phyloP scores from a whole-genome alignment of 1,139 yeast species.

The Taiozyma sp. region DNA sequence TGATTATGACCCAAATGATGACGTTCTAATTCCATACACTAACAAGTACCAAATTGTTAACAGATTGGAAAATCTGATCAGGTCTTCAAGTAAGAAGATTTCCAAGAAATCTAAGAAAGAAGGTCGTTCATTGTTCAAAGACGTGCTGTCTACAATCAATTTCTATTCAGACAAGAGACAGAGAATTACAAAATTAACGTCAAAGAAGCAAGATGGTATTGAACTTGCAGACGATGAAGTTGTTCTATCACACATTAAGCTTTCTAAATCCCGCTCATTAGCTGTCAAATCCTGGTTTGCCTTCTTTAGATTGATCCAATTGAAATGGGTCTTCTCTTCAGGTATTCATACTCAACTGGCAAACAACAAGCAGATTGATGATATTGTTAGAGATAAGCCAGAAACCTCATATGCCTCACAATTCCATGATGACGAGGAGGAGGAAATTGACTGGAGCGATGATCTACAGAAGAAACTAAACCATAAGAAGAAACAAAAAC shows the following conservation, averaged over 20 bases:
- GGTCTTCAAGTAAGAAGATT: conserved; percentile 49
- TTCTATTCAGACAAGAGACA: conserved; percentile 37
- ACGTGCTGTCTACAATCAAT: conserved; percentile 48
- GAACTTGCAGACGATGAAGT: conserved; percentile 33
- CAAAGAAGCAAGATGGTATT: conserved; percentile 15
- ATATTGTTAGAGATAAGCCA: conserved; percentile 36
- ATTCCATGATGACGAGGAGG: conserved; percentile 7
- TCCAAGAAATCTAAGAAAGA: conserved; percentile 62
- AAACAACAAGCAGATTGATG: conserved; percentile 42
- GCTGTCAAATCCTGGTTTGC: conserved; percentile 67
- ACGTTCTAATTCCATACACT: conserved; percentile 49
- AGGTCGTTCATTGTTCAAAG: conserved; percentile 59
- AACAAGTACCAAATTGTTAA: conserved; percentile 50
- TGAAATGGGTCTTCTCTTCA: conserved; percentile 69
- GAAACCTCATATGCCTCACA: conserved; percentile 7
- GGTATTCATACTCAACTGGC: conserved; percentile 63
- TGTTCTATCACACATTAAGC: conserved; percentile 50
- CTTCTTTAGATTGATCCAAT: conserved; percentile 53
- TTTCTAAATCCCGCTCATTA: conserved; percentile 51
- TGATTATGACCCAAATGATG: conserved; percentile 35
- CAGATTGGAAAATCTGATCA: conserved; percentile 42
- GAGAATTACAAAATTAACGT: conserved; percentile 31
- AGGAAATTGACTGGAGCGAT: conserved; percentile 5
- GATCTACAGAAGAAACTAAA: conserved; percentile 8
- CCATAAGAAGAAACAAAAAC: conserved; percentile 15